Evolutionary conservation across 305 asterid species (phyloP).

Genomic region (Andrographis paniculata): DNA sequence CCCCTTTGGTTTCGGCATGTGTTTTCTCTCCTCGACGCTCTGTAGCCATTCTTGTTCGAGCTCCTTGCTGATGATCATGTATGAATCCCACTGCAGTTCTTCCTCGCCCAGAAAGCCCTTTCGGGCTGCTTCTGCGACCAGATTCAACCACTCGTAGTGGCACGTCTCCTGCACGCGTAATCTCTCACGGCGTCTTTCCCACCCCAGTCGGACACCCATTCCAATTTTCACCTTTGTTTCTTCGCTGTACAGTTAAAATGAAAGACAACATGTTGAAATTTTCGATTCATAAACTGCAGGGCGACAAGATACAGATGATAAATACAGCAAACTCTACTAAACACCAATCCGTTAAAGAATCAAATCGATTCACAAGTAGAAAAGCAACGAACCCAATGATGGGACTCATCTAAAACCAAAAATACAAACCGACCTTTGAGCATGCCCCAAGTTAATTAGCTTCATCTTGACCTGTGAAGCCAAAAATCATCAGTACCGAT

Average conservation of each 20-base stretch:
- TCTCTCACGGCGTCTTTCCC: slow-evolving; percentile 79
- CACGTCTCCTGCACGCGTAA: slow-evolving; percentile 71
- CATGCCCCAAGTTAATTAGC: slow-evolving; percentile 66
- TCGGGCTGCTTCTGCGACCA: slow-evolving; percentile 60
- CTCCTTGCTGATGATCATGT: slow-evolving; percentile 40
- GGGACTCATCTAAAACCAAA: background rate
- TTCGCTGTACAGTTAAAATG: slow-evolving; percentile 31
- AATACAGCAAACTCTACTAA: background rate
- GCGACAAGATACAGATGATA: background rate
- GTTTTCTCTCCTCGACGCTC: slow-evolving; percentile 55
- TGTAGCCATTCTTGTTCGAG: slow-evolving; percentile 58
- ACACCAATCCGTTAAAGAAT: no score
- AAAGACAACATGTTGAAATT: slow-evolving; percentile 1
- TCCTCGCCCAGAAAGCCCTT: slow-evolving; percentile 65
- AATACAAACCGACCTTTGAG: slow-evolving; percentile 56
- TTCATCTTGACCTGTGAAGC: slow-evolving; percentile 75
- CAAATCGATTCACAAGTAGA: no score
- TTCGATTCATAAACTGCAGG: slow-evolving; percentile 9
- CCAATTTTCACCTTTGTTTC: slow-evolving; percentile 78
- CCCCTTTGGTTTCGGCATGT: slow-evolving; percentile 38
- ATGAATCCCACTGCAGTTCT: slow-evolving; percentile 78
- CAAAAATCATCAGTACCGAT: slow-evolving; percentile 19
- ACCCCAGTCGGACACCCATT: slow-evolving; percentile 70
- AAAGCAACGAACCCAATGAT: background rate
- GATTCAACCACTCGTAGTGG: slow-evolving; percentile 66